Conservation (phyloP, 768 basidiomycete species). For the Auricularia cornea region DNA sequence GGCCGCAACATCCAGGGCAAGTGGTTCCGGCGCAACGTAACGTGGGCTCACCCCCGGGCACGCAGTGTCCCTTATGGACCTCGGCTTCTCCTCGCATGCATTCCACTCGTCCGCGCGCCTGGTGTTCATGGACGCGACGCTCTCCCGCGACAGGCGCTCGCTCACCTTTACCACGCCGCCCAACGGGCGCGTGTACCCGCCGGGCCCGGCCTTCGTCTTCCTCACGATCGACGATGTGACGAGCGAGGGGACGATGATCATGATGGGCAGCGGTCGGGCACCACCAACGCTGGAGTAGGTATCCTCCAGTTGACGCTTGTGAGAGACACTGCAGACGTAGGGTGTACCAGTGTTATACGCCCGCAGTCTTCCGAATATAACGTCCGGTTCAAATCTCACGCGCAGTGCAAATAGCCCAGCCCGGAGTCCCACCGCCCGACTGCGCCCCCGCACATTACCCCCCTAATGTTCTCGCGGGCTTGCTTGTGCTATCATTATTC, state of each 20-base stretch:
- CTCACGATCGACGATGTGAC: constrained; percentile 22
- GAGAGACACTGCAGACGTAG: too few species aligned
- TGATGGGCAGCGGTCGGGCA: constrained; percentile 23
- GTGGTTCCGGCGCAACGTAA: too few species aligned
- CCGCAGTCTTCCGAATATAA: too few species aligned
- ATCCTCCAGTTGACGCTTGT: too few species aligned
- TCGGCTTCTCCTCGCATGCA: constrained; percentile 29
- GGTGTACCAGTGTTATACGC: too few species aligned
- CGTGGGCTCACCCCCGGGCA: too few species aligned
- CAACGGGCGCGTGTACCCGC: constrained; percentile 28
- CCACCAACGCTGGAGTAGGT: neutral
- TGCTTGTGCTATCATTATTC: too few species aligned
- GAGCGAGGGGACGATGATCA: constrained; percentile 15
- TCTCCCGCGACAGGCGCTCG: constrained; percentile 21
- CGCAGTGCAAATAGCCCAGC: too few species aligned
- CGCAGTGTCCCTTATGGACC: constrained; percentile 27
- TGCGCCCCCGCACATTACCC: too few species aligned
- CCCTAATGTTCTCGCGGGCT: too few species aligned
- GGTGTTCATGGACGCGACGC: constrained; percentile 24
- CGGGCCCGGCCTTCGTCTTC: constrained; percentile 21
- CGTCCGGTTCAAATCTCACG: too few species aligned
- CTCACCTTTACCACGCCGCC: constrained; percentile 28
- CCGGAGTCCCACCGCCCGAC: too few species aligned
- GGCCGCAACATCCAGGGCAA: constrained; percentile 4
- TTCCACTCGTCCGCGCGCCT: constrained; percentile 29